Evolutionary conservation across 169 alveolate genomes (phyloP).

Genomic region (Cyclospora cayetanensis): DNA sequence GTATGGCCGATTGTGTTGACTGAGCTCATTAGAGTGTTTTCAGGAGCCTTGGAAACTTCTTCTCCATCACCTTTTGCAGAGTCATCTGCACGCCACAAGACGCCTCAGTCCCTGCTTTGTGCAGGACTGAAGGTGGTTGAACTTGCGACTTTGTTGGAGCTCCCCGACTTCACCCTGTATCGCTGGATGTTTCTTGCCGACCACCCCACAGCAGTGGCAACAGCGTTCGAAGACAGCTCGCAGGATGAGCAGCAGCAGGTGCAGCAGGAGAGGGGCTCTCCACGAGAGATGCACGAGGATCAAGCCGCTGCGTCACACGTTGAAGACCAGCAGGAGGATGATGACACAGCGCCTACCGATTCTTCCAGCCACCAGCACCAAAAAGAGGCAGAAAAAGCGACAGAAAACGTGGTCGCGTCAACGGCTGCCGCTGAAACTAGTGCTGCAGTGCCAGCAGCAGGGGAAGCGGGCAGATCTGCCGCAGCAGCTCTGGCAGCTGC

Average conservation of each 20-base stretch:
- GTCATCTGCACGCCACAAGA: neutral
- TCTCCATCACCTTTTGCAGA: neutral
- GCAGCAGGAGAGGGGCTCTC: neutral
- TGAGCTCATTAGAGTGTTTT: slow-evolving; percentile 75
- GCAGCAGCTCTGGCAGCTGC: slow-evolving; percentile 19
- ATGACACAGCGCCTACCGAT: neutral
- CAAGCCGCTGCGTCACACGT: too few species aligned
- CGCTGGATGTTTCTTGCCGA: slow-evolving; percentile 78
- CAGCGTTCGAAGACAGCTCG: neutral
- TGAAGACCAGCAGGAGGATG: neutral
- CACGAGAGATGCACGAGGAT: neutral
- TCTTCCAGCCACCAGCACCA: neutral
- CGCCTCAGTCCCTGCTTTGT: slow-evolving; percentile 60
- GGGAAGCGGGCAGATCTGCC: neutral
- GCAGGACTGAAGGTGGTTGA: slow-evolving; percentile 79
- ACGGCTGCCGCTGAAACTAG: neutral
- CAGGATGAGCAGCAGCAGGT: neutral
- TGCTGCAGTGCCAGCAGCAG: neutral
- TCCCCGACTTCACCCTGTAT: slow-evolving; percentile 80
- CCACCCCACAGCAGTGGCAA: neutral
- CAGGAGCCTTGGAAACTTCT: slow-evolving; percentile 22
- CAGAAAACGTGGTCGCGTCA: neutral
- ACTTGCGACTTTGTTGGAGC: slow-evolving; percentile 76
- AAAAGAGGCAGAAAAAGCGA: neutral
- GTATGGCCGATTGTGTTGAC: slow-evolving; percentile 80